Percentiles rank a stretch among this genome's conserved stretches.
Evolutionary conservation across 768 basidiomycete species (phyloP).

Genomic region (Guyanaporus albipodus): DNA sequence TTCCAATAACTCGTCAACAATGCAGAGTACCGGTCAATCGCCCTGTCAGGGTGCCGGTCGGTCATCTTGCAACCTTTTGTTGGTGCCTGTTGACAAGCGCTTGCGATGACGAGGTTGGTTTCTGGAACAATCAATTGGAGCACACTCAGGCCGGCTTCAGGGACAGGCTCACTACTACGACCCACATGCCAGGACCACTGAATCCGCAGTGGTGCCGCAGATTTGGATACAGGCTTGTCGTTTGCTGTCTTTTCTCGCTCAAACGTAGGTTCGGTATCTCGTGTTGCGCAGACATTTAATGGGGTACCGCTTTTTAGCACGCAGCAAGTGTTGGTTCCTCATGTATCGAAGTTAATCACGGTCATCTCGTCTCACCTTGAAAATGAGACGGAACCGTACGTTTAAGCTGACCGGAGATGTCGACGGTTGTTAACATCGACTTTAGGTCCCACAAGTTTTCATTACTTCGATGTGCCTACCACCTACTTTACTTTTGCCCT

Average conservation of each 20-base stretch:
- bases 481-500: constrained; percentile 42
- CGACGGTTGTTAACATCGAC: constrained; percentile 5
- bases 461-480: constrained; percentile 44
- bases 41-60: constrained; percentile 69
- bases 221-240: constrained; percentile 53
- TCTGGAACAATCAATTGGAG: constrained; percentile 1
- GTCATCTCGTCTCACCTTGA: constrained; percentile 61
- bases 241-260: constrained; percentile 45
- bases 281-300: not conserved
- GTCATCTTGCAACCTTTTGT: constrained; percentile 51
- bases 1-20: not conserved
- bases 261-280: constrained; percentile 38
- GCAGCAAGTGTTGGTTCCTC: constrained; percentile 50
- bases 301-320: constrained; percentile 37
- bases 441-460: constrained; percentile 36
- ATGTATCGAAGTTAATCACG: constrained; percentile 49
- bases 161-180: constrained; percentile 47
- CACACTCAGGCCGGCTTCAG: constrained; percentile 33
- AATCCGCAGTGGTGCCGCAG: constrained; percentile 41
- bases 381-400: constrained; percentile 47
- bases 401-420: not conserved
- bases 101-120: constrained; percentile 41
- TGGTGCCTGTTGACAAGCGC: constrained; percentile 47
- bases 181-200: constrained; percentile 47
- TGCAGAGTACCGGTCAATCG: constrained; percentile 52